These are phyloP conservation scores for Agaricus subrufescens DNA, from an alignment of 768 basidiomycete species.

Conservation along the genomic window DNA sequence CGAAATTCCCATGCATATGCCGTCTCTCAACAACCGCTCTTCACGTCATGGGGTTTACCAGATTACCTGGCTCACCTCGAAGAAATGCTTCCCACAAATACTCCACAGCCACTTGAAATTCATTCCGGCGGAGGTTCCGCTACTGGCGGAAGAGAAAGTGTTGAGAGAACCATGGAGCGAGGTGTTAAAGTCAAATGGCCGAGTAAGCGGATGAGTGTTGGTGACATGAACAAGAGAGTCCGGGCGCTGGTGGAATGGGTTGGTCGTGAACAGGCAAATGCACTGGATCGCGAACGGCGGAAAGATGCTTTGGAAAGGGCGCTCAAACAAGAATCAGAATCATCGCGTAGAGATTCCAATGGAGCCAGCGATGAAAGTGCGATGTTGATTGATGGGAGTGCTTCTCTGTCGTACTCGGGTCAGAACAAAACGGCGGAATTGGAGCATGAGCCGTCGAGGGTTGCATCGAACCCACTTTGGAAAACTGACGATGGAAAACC, in stretches of 20 bases:
- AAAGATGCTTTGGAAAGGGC: conserved; percentile 62
- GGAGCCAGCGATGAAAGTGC: conserved; percentile 19
- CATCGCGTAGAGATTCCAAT: conserved; percentile 8
- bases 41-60: conserved; percentile 87
- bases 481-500: conserved; percentile 12
- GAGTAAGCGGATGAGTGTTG: conserved; percentile 90
- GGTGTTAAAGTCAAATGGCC: conserved; percentile 93
- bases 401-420: conserved; percentile 7
- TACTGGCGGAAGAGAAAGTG: conserved; percentile 42
- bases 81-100: conserved; percentile 73
- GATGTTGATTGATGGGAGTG: conserved; percentile 27
- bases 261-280: conserved; percentile 79
- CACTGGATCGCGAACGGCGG: conserved; percentile 64
- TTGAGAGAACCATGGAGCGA: conserved; percentile 63
- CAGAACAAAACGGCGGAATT: conserved; percentile 12
- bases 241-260: conserved; percentile 90
- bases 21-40: conserved; percentile 71
- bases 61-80: conserved; percentile 90
- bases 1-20: conserved; percentile 78
- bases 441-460: background rate
- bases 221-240: conserved; percentile 96
- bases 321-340: conserved; percentile 30
- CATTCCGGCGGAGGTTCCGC: conserved; percentile 34
- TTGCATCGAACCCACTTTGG: background rate
- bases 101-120: conserved; percentile 72